phyloP scores from a whole-genome alignment of 2,329 filamentous ascomycete species.

The Xylaria polymorpha region DNA sequence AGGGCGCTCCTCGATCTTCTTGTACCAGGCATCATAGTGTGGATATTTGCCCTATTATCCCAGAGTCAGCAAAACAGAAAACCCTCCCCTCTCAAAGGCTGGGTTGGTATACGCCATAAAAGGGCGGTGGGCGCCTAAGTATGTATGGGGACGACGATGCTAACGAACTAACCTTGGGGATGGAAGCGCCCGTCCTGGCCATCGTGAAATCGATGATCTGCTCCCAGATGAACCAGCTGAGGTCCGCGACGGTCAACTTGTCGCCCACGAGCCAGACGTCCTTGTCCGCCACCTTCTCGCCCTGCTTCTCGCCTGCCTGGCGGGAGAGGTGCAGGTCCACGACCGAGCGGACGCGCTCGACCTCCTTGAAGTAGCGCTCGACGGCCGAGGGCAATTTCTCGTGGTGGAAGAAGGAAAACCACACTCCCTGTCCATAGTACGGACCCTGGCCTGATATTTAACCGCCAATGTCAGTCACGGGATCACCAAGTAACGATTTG shows the following conservation, averaged over 20 bases:
- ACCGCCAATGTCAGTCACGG: background rate
- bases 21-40: slow-evolving; percentile 39
- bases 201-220: slow-evolving; percentile 28
- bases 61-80: slow-evolving; percentile 13
- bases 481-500: background rate
- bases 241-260: slow-evolving; percentile 40
- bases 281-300: slow-evolving; percentile 36
- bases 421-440: slow-evolving; percentile 60
- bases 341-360: slow-evolving; percentile 58
- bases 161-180: slow-evolving; percentile 29
- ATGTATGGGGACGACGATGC: background rate
- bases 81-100: too few relatives aligned
- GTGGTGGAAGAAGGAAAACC: slow-evolving; percentile 55
- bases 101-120: background rate
- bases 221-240: slow-evolving; percentile 42
- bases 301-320: slow-evolving; percentile 34
- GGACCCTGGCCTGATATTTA: slow-evolving; percentile 55
- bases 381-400: slow-evolving; percentile 58
- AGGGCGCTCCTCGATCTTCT: slow-evolving; percentile 33
- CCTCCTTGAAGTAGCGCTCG: slow-evolving; percentile 58
- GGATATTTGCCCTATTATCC: slow-evolving; percentile 34
- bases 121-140: background rate
- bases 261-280: slow-evolving; percentile 40
- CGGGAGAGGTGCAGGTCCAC: slow-evolving; percentile 53
- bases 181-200: background rate